Base-by-base conservation (phyloP, 2,329 filamentous ascomycete species). In the Cladosporium austrohemisphaericum region DNA sequence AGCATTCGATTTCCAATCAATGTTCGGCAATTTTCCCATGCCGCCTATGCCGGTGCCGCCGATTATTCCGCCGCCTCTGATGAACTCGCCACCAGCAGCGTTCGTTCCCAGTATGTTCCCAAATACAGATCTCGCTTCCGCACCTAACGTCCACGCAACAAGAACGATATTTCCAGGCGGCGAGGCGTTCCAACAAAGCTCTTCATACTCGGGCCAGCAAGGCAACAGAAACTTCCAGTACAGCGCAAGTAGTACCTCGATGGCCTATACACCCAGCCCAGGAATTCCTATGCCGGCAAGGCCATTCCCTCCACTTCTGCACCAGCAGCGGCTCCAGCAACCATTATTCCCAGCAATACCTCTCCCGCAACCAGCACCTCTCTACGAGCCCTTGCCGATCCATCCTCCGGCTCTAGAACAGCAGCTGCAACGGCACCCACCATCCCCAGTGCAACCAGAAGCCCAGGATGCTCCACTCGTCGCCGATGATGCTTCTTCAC, bases 111-210 rank as follows among this genome's bases (percentile, higher is more conserved):
- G 28, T 13, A 36, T 28, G 23, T 36, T 36, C n/a, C 23, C 43
- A 11, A 36, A 22, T 7, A 23, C 6, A 2, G 13, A 3, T 2
- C 8, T 16, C 8, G 10, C 22, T 2, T 5, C 13, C 3, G 9
- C 5, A 16, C 43, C 43, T 4, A 6, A 13, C 7, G 19, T 18
- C 2, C 20, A 36, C n/a, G 22, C 10, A 4, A 31, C 33, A 3
- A 38, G 33, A 32, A 47, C 33, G 18, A n/a, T 14, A 7, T 22
- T 52, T 29, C 50, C 50, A 13, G 50, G 52, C 25, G 50, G 50
- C 11, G 25, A 28, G 3, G 45, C 46, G 3, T 16, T 31, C 18
- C 50, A 54, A 13, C 50, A 50, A 11, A 47, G 25, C 29, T n/a
- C 49, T n/a, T 47, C 28, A 10, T 37, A 36, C 35, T 46, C 49